phyloP scores from a whole-genome alignment of 202 grass and related monocot species.

The Zoysia matrella region DNA sequence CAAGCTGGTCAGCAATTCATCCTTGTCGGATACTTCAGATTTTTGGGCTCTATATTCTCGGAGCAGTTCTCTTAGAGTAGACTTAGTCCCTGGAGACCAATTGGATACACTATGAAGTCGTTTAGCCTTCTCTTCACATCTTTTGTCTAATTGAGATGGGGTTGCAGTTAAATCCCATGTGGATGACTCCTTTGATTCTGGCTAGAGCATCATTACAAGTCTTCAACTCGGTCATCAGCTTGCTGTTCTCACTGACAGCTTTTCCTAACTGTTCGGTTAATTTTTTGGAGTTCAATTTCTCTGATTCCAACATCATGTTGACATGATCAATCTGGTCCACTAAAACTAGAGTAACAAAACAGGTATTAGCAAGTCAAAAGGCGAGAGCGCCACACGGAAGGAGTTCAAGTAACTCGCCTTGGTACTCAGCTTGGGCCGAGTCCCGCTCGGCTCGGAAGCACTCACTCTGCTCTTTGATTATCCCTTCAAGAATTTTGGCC shows the following conservation, averaged over 20 bases:
- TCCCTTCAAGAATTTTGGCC: neutral
- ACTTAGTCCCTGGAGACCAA: neutral
- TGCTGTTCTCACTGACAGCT: neutral
- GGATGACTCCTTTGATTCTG: neutral
- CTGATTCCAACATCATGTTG: conserved; percentile 17
- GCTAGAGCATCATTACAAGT: neutral
- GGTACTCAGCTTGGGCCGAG: too few species aligned
- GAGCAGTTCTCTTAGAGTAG: neutral
- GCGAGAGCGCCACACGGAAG: too few species aligned
- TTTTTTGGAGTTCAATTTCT: neutral
- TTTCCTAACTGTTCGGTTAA: conserved; percentile 8
- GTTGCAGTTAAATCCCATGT: neutral
- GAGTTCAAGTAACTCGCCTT: too few species aligned
- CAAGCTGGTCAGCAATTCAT: neutral
- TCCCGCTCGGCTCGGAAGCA: too few species aligned
- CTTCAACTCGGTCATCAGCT: neutral
- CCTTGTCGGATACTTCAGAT: neutral
- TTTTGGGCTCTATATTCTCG: neutral
- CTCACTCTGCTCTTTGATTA: neutral
- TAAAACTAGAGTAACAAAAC: conserved; percentile 1
- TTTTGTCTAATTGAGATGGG: neutral
- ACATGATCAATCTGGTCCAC: conserved; percentile 15
- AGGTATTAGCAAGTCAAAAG: too few species aligned
- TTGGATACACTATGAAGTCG: neutral
- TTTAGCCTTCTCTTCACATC: neutral